Conservation (phyloP, 805 yeast species). For the Candida cerambycidarum region DNA sequence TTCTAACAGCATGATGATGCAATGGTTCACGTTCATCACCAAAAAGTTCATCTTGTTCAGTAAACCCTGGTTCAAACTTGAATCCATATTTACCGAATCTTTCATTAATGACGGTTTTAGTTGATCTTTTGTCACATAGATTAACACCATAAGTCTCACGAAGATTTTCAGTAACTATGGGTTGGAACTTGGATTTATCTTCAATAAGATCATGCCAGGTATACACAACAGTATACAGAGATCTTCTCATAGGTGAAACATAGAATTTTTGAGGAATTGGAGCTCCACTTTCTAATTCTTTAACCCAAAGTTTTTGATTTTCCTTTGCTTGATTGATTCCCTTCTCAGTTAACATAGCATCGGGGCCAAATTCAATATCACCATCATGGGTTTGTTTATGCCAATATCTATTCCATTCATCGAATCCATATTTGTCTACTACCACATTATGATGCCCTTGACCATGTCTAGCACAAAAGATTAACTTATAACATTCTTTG, state of each 20-base stretch:
- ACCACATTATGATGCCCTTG: constrained; percentile 66
- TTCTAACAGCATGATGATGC: constrained; percentile 50
- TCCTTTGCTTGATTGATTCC: constrained; percentile 59
- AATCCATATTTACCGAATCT: constrained; percentile 40
- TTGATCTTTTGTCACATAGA: constrained; percentile 58
- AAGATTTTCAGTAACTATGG: constrained; percentile 42
- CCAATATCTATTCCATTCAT: constrained; percentile 61
- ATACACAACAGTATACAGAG: constrained; percentile 52
- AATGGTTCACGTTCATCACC: constrained; percentile 45
- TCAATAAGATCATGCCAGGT: constrained; percentile 49
- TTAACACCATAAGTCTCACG: constrained; percentile 64
- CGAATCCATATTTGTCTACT: constrained; percentile 53
- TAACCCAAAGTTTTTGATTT: constrained; percentile 43
- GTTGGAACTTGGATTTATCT: constrained; percentile 17
- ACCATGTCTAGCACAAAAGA: constrained; percentile 65
- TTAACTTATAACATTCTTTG: constrained; percentile 46
- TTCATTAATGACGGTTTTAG: constrained; percentile 34
- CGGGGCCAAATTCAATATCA: constrained; percentile 56
- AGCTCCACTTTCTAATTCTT: constrained; percentile 46
- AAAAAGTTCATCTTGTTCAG: constrained; percentile 51
- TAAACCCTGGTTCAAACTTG: constrained; percentile 41
- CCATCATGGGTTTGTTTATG: constrained; percentile 53
- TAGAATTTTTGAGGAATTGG: constrained; percentile 58
- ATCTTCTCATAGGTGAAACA: constrained; percentile 64
- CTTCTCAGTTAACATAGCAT: constrained; percentile 55